Evolutionary conservation across 2,329 filamentous ascomycete species (phyloP).

Genomic region (Conoideocrella luteorostrata): DNA sequence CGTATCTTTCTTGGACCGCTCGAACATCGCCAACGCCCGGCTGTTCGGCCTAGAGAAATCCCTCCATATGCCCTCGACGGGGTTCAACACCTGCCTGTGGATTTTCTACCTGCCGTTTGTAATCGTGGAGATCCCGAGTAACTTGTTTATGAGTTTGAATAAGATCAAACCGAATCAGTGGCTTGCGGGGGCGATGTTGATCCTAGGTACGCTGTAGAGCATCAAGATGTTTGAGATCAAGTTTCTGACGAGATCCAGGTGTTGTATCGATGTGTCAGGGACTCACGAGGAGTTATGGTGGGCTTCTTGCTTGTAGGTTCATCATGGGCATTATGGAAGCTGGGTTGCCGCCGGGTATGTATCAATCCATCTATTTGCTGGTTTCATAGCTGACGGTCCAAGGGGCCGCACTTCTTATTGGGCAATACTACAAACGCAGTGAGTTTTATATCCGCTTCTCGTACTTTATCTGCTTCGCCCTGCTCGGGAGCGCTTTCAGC

Average conservation of each 20-base stretch:
- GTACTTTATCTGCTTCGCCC: constrained; percentile 11
- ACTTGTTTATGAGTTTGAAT: constrained; percentile 23
- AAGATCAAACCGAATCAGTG: constrained; percentile 12
- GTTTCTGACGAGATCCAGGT: constrained; percentile 1
- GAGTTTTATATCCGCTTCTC: constrained; percentile 13
- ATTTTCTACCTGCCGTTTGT: constrained; percentile 64
- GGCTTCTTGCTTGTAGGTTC: constrained; percentile 10
- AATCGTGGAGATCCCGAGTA: constrained; percentile 54
- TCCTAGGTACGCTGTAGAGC: constrained; percentile 8
- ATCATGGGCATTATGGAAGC: constrained; percentile 12
- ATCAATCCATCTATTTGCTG: not conserved
- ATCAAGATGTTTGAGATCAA: not conserved
- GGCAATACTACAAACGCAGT: constrained; percentile 10
- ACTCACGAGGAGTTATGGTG: constrained; percentile 9
- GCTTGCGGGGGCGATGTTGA: constrained; percentile 9
- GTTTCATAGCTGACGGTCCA: not conserved
- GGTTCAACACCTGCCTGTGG: constrained; percentile 39
- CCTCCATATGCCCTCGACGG: constrained; percentile 10
- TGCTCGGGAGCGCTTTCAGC: constrained; percentile 11
- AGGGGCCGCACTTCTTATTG: constrained; percentile 10
- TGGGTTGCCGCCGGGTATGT: constrained; percentile 8
- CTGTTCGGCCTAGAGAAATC: constrained; percentile 39
- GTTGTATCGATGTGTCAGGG: constrained; percentile 12
- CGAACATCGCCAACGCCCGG: constrained; percentile 43
- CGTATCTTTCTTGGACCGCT: constrained; percentile 50